Evolutionary conservation across 2,329 filamentous ascomycete genomes (phyloP).

Genomic region (Epichloe uncinata): DNA sequence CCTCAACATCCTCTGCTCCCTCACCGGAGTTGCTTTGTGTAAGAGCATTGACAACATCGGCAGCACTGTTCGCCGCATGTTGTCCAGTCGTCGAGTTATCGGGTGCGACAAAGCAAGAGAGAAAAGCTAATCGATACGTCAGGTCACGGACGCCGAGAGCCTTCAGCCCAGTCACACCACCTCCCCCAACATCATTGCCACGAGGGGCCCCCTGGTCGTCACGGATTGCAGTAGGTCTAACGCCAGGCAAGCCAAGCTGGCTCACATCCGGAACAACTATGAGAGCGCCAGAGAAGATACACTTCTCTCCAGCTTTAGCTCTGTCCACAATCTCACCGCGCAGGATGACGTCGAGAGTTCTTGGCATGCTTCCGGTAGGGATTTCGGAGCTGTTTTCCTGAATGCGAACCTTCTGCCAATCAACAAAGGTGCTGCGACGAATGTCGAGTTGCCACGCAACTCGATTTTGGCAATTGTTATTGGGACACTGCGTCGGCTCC

Average conservation of each 20-base stretch:
- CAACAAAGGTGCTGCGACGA: slow-evolving; percentile 89
- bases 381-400: slow-evolving; percentile 99
- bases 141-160: slow-evolving; percentile 87
- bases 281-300: slow-evolving; percentile 89
- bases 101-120: slow-evolving; percentile 90
- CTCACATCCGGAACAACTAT: slow-evolving; percentile 97
- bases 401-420: slow-evolving; percentile 97
- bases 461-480: slow-evolving; percentile 74
- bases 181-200: slow-evolving; percentile 72
- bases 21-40: slow-evolving; percentile 51
- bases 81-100: slow-evolving; percentile 74
- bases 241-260: slow-evolving; percentile 80
- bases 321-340: slow-evolving; percentile 95
- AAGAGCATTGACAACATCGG: slow-evolving; percentile 74
- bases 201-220: slow-evolving; percentile 64
- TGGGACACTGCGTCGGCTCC: slow-evolving; percentile 91
- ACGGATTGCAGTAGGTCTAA: slow-evolving; percentile 68
- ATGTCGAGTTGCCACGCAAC: slow-evolving; percentile 95
- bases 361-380: slow-evolving; percentile 94
- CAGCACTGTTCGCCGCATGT: slow-evolving; percentile 46
- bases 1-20: slow-evolving; percentile 57
- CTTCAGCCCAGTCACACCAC: slow-evolving; percentile 78
- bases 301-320: slow-evolving; percentile 95
- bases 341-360: slow-evolving; percentile 93
- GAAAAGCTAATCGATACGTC: slow-evolving; percentile 91